Percentiles rank a stretch among this genome's conserved stretches.
Evolutionary conservation across 2,329 filamentous ascomycete genomes (phyloP).

Genomic region (Beauveria bassiana): DNA sequence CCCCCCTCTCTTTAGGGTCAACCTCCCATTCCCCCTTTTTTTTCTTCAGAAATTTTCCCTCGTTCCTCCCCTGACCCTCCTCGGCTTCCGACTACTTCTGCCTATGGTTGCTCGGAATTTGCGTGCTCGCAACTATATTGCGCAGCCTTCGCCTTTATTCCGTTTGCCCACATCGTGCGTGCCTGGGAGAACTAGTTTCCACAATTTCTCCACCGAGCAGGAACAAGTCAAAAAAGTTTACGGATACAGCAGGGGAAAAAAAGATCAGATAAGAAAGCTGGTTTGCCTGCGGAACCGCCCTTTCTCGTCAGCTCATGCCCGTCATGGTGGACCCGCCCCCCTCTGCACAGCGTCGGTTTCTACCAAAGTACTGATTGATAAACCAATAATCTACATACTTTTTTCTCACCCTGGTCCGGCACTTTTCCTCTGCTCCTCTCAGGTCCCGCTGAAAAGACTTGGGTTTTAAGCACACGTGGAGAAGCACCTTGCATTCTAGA

Average conservation of each 20-base stretch:
- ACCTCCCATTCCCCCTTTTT: not conserved
- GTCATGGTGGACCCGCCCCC: not conserved
- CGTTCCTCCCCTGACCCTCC: not conserved
- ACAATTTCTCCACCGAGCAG: not conserved
- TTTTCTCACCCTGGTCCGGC: not conserved
- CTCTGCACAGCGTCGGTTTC: not conserved
- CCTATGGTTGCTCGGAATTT: not conserved
- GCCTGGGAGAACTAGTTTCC: not conserved
- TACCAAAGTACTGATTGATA: constrained; percentile 5
- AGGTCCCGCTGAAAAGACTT: constrained; percentile 4
- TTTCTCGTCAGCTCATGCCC: not conserved
- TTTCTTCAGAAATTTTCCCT: not conserved
- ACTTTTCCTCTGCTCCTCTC: not conserved
- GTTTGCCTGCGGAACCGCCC: not conserved
- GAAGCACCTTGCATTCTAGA: constrained; percentile 1
- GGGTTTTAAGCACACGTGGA: not conserved
- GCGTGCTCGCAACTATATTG: not conserved
- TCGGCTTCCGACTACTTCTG: no score
- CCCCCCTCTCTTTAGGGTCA: constrained; percentile 3
- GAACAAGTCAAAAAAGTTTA: not conserved
- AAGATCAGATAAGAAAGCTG: constrained; percentile 9
- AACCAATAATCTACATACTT: not conserved
- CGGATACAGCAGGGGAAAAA: not conserved
- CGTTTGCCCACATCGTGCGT: no score
- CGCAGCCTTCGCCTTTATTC: no score